Evolutionary conservation across 306 rosid species (phyloP).

Genomic region (Fragaria nilgerrensis): DNA sequence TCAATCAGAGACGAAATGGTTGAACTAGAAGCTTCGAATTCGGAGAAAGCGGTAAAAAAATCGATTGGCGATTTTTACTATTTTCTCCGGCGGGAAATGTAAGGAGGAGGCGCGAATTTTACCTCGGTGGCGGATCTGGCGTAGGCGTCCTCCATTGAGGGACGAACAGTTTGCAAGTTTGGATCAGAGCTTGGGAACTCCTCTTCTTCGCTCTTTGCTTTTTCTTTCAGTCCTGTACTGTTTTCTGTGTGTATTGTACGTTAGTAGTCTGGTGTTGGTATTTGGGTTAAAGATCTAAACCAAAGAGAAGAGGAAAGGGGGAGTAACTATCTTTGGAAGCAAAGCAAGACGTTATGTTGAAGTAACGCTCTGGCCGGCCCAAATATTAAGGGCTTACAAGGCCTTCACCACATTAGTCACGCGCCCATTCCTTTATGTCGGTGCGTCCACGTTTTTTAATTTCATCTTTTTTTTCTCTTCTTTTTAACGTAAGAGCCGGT

Average conservation of each 20-base stretch:
- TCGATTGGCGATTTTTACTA: not conserved
- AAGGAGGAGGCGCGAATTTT: slow-evolving; percentile 13
- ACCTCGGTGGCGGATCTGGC: slow-evolving; percentile 90
- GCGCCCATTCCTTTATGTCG: not conserved
- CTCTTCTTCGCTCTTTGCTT: not conserved
- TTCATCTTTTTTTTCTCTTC: not conserved
- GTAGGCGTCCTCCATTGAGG: slow-evolving; percentile 80
- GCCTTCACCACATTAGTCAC: not conserved
- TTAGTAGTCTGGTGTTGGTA: not conserved
- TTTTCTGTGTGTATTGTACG: not conserved
- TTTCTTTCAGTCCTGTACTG: not conserved
- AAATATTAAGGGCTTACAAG: no score
- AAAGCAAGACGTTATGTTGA: not conserved
- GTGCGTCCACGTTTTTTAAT: not conserved
- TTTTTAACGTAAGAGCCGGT: no score
- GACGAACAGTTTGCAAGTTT: slow-evolving; percentile 16
- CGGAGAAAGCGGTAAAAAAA: not conserved
- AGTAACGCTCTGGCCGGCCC: slow-evolving; percentile 12
- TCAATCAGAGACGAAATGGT: not conserved
- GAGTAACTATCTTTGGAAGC: not conserved
- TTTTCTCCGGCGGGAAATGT: not conserved
- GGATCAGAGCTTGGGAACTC: slow-evolving; percentile 30
- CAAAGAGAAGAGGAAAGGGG: not conserved
- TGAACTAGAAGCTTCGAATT: not conserved
- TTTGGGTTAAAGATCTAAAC: not conserved